phyloP scores from a whole-genome alignment of 129 eudicot genomes.

The Centaurea solstitialis region DNA sequence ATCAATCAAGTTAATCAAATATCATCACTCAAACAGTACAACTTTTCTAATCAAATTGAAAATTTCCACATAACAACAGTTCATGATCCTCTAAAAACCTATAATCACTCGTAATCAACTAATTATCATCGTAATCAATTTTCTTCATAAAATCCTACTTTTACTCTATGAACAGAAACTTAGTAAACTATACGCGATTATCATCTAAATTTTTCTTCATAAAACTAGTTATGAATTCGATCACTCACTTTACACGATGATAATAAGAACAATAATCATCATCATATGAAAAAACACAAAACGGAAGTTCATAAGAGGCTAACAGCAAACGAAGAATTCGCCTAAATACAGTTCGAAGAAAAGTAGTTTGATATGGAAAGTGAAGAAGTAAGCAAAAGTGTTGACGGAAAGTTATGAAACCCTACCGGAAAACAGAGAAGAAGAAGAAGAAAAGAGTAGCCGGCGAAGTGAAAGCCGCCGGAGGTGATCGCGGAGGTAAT shows the following conservation, averaged over 20 bases:
- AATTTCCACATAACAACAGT: neutral
- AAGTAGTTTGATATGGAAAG: too few relatives aligned
- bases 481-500: slow-evolving; percentile 15
- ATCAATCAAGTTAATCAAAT: neutral
- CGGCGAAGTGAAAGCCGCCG: slow-evolving; percentile 22
- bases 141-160: neutral
- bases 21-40: neutral
- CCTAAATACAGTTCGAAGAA: slow-evolving; percentile 7
- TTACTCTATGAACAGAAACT: neutral
- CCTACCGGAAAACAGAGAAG: slow-evolving; percentile 19
- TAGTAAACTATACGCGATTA: slow-evolving; percentile 2
- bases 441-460: neutral
- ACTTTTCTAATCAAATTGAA: neutral
- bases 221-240: slow-evolving; percentile 1
- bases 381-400: neutral
- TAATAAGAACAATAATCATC: neutral
- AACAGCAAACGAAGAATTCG: neutral
- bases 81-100: neutral
- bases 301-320: slow-evolving; percentile 5
- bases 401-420: neutral
- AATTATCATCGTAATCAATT: too few relatives aligned
- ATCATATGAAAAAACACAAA: neutral
- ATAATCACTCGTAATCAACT: slow-evolving; percentile 3
- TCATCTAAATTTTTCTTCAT: neutral
- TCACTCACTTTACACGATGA: slow-evolving; percentile 3